A percentile compares a stretch with the other conserved stretches of the same genome.
These are phyloP conservation scores for Calophaca sinica DNA, from an alignment of 306 rosid genomes.

Conservation along the genomic window DNA sequence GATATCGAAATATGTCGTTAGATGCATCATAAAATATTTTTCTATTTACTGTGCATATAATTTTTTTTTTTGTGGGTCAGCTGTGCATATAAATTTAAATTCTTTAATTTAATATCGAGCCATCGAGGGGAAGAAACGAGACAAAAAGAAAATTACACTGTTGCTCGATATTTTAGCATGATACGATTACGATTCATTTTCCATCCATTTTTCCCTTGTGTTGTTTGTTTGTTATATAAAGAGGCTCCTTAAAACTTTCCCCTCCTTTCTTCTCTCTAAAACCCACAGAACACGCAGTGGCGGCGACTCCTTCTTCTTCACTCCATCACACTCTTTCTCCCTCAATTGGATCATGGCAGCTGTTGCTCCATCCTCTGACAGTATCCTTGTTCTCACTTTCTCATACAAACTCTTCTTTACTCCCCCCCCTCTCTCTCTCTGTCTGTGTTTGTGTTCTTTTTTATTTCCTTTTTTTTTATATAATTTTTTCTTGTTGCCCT, in stretches of 20 bases:
- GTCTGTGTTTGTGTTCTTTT: not conserved
- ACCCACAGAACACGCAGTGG: not conserved
- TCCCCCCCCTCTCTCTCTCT: not conserved
- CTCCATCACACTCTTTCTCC: not conserved
- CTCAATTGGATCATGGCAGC: conserved; percentile 45
- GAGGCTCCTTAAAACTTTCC: not conserved
- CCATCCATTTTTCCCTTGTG: not conserved
- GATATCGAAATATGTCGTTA: no score
- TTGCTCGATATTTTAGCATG: no score
- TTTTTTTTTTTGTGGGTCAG: no score
- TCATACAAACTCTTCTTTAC: not conserved
- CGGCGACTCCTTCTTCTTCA: conserved; percentile 41
- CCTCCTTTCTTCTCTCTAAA: not conserved
- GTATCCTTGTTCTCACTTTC: conserved; percentile 42
- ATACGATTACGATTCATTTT: not conserved
- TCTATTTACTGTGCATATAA: no score
- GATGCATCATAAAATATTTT: no score
- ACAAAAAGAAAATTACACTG: no score
- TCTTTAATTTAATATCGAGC: no score
- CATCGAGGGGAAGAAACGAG: no score
- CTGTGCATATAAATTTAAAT: no score
- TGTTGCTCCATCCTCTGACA: conserved; percentile 47
- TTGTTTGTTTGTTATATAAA: conserved; percentile 4
- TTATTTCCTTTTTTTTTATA: not conserved
- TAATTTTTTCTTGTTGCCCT: not conserved